Evolutionary conservation across 768 basidiomycete species (phyloP).

Genomic region (Calocybe cyanea): DNA sequence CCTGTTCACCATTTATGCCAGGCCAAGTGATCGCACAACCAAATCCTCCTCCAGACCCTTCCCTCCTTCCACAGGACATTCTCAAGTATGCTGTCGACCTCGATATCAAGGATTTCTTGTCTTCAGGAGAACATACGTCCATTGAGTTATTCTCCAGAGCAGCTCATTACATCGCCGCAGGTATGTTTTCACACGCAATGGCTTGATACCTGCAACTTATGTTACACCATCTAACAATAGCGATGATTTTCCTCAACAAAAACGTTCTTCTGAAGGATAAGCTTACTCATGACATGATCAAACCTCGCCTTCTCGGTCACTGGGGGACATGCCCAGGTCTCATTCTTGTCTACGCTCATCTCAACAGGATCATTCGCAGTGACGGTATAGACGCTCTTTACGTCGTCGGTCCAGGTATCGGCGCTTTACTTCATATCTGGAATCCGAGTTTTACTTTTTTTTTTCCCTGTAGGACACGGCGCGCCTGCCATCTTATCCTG

Average conservation of each 20-base stretch:
- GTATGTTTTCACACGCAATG: slow-evolving; percentile 28
- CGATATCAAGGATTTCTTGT: slow-evolving; percentile 42
- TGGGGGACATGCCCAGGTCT: slow-evolving; percentile 86
- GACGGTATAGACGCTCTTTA: slow-evolving; percentile 63
- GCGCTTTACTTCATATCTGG: neutral
- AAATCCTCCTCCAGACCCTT: slow-evolving; percentile 69
- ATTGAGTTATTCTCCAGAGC: slow-evolving; percentile 55
- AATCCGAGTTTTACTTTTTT: neutral
- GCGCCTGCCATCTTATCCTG: slow-evolving; percentile 85
- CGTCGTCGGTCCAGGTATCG: slow-evolving; percentile 71
- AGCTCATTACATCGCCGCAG: slow-evolving; percentile 68
- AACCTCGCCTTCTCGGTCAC: slow-evolving; percentile 76
- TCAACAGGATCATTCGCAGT: slow-evolving; percentile 61
- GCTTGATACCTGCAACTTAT: neutral
- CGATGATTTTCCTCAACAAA: slow-evolving; percentile 81
- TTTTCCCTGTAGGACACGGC: slow-evolving; percentile 56
- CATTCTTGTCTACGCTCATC: slow-evolving; percentile 65
- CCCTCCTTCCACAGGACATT: slow-evolving; percentile 58
- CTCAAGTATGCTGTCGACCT: slow-evolving; percentile 47
- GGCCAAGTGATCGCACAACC: slow-evolving; percentile 52
- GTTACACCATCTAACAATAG: slow-evolving; percentile 27
- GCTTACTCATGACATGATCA: slow-evolving; percentile 67
- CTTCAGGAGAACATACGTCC: slow-evolving; percentile 45
- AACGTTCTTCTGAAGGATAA: slow-evolving; percentile 65
- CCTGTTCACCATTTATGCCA: slow-evolving; percentile 42